Conservation (phyloP, 129 eudicot species). For the Kitagawia praeruptora region DNA sequence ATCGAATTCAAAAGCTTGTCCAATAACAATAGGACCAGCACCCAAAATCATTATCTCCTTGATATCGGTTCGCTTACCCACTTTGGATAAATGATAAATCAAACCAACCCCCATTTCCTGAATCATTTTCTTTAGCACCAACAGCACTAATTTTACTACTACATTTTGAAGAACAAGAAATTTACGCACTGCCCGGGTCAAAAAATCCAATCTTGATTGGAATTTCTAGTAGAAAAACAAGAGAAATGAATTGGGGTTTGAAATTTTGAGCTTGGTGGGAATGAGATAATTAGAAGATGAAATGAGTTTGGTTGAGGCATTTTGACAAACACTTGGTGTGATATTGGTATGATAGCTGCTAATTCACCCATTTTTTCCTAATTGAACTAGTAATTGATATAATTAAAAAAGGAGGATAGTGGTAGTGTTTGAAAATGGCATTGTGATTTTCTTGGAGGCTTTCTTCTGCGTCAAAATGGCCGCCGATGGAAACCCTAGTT, state of each 20-base stretch:
- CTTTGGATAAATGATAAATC: not conserved
- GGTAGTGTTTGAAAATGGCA: not conserved
- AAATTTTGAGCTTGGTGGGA: conserved; percentile 4
- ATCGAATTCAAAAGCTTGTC: conserved; percentile 96
- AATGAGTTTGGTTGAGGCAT: not conserved
- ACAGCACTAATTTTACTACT: not conserved
- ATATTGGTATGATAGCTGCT: conserved; percentile 14
- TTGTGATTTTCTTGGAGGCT: not conserved
- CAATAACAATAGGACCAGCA: conserved; percentile 91
- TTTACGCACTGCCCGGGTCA: not conserved
- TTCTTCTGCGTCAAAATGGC: not conserved
- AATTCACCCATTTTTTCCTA: not conserved
- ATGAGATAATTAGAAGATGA: not conserved
- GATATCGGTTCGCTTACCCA: conserved; percentile 79
- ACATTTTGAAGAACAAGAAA: not conserved
- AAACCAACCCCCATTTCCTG: conserved; percentile 6
- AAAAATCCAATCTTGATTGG: conserved; percentile 4
- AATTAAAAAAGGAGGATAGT: not conserved
- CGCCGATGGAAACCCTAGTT: not conserved
- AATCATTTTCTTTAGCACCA: not conserved
- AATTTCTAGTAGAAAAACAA: not conserved
- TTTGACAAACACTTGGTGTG: conserved; percentile 8
- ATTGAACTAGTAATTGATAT: not conserved
- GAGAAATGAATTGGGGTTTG: conserved; percentile 13
- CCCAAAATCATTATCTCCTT: conserved; percentile 92